Conservation (phyloP, 2,329 filamentous ascomycete genomes). For the Monosporascus sp. region DNA sequence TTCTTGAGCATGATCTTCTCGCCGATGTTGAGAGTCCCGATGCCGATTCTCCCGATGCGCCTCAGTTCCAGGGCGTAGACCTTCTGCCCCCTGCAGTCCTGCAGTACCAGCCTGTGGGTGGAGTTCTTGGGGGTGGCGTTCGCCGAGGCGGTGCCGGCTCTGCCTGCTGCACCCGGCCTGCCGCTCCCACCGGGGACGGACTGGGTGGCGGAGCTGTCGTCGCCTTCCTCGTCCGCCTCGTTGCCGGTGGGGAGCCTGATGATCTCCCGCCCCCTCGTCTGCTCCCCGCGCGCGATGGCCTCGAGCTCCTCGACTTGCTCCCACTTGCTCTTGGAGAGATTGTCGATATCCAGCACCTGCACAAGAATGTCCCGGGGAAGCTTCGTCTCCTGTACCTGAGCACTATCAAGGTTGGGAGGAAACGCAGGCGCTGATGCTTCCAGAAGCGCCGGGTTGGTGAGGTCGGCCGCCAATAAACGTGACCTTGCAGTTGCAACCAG, state of each 20-base stretch:
- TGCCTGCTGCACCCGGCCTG: slow-evolving; percentile 4
- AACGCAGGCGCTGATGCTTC: slow-evolving; percentile 36
- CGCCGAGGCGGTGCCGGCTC: slow-evolving; percentile 6
- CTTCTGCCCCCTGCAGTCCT: slow-evolving; percentile 68
- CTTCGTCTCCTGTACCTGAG: slow-evolving; percentile 46
- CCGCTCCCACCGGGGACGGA: background rate
- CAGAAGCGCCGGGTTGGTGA: slow-evolving; percentile 56
- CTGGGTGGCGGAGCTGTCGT: slow-evolving; percentile 21
- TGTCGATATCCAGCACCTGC: slow-evolving; percentile 82
- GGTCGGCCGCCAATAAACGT: slow-evolving; percentile 72
- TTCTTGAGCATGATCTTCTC: slow-evolving; percentile 72
- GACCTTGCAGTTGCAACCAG: slow-evolving; percentile 75
- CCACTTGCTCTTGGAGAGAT: slow-evolving; percentile 75
- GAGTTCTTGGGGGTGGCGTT: slow-evolving; percentile 37
- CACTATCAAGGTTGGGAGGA: slow-evolving; percentile 52
- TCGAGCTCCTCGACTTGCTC: slow-evolving; percentile 82
- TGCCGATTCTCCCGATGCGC: slow-evolving; percentile 58
- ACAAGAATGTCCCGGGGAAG: slow-evolving; percentile 63
- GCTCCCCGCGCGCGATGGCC: slow-evolving; percentile 66
- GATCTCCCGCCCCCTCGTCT: slow-evolving; percentile 71
- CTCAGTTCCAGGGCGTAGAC: slow-evolving; percentile 69
- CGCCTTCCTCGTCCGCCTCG: slow-evolving; percentile 44
- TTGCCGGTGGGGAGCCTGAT: slow-evolving; percentile 54
- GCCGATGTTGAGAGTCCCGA: slow-evolving; percentile 66
- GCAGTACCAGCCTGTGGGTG: slow-evolving; percentile 75